Conservation (phyloP, 164 flowering plant species). For the Tetracentron sinense region DNA sequence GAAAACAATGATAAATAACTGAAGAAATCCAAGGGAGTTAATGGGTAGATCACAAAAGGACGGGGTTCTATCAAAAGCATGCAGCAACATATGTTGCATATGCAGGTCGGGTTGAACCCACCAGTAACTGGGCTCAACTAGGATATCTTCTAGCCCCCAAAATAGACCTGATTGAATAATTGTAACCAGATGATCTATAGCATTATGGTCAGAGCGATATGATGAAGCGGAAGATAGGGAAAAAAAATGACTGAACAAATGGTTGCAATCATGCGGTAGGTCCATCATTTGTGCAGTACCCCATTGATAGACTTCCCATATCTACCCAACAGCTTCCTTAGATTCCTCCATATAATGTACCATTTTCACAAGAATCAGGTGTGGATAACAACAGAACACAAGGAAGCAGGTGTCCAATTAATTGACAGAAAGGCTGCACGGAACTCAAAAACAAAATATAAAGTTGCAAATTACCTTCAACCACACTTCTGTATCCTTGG, state of each 20-base stretch:
- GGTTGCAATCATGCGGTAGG: neutral
- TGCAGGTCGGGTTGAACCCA: neutral
- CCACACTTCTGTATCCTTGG: constrained; percentile 70
- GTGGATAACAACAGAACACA: neutral
- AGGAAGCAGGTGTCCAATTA: neutral
- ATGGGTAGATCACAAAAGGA: neutral
- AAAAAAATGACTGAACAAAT: neutral
- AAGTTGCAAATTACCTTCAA: constrained; percentile 56
- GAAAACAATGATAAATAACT: neutral
- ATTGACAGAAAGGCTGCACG: neutral
- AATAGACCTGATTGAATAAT: neutral
- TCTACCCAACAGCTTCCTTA: neutral
- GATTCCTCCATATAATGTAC: neutral
- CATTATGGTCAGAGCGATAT: neutral
- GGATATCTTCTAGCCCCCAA: neutral
- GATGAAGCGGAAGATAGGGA: neutral
- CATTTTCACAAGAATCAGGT: neutral
- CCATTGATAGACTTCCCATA: neutral
- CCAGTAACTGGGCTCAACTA: neutral
- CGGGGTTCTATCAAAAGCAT: neutral
- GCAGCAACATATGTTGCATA: neutral
- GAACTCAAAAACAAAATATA: neutral
- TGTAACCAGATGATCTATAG: neutral
- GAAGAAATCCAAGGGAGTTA: neutral
- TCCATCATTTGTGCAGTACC: neutral